phyloP scores from a whole-genome alignment of 495 filamentous ascomycete genomes.

The Elaphomyces granulatus region DNA sequence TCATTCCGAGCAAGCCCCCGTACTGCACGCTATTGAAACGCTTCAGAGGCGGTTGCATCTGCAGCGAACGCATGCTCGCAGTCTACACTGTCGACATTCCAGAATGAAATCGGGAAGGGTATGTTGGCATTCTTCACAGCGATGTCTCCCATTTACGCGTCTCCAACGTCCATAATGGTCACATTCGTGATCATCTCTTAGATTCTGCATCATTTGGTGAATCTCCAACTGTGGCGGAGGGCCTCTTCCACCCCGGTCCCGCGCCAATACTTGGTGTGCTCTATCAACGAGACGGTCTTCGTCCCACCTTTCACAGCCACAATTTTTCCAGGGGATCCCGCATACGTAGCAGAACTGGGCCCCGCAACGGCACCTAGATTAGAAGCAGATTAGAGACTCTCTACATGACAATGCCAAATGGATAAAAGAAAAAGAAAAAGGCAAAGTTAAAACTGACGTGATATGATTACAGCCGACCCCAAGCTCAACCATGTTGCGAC shows the following conservation, averaged over 20 bases:
- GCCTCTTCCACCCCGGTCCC: constrained; percentile 9
- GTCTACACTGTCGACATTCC: constrained; percentile 17
- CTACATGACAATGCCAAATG: constrained; percentile 3
- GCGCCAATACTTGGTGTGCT: constrained; percentile 20
- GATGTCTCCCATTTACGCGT: constrained; percentile 7
- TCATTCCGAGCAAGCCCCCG: no score
- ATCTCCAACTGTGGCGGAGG: not conserved
- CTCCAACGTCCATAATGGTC: constrained; percentile 12
- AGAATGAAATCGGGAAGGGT: constrained; percentile 14
- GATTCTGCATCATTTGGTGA: constrained; percentile 4
- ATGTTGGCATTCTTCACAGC: constrained; percentile 18
- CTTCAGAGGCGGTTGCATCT: constrained; percentile 17
- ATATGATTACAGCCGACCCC: constrained; percentile 36
- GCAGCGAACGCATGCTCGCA: constrained; percentile 19
- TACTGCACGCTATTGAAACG: no score
- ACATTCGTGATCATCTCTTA: constrained; percentile 16
- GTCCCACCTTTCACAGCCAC: constrained; percentile 28
- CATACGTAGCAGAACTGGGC: constrained; percentile 47
- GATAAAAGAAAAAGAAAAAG: constrained; percentile 2
- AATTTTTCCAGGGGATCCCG: constrained; percentile 36
- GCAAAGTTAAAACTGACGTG: constrained; percentile 12
- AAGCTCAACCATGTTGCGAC: constrained; percentile 27
- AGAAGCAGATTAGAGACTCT: no score
- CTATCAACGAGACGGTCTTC: constrained; percentile 21
- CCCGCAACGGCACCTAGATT: constrained; percentile 36